Conservation (phyloP, 2,329 filamentous ascomycete species). For the Hypoxylon sp. region DNA sequence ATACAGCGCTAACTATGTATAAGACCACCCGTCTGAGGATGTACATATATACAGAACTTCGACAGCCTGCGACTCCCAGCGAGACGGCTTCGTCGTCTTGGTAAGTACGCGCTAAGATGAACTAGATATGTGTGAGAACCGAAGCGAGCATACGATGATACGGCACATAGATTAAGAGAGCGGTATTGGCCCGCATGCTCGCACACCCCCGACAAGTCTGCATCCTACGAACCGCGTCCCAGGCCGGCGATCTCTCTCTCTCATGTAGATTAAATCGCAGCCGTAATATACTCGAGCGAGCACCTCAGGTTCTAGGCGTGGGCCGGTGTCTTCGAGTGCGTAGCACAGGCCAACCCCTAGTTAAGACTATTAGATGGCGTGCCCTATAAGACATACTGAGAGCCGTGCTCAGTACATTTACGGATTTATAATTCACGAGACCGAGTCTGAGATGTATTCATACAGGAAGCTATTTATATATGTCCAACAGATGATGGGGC, state of each 20-base stretch:
- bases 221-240: conserved; percentile 35
- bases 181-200: conserved; percentile 30
- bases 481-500: no score
- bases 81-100: conserved; percentile 21
- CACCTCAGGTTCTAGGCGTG: not conserved
- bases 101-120: conserved; percentile 24
- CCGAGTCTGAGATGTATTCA: no score
- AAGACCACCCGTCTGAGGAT: no score
- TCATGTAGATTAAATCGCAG: conserved; percentile 25
- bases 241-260: conserved; percentile 28
- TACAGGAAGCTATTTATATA: no score
- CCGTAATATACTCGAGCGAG: conserved; percentile 16
- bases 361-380: not conserved
- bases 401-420: not conserved
- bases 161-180: conserved; percentile 29
- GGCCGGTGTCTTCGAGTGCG: not conserved
- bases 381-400: not conserved
- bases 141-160: conserved; percentile 32
- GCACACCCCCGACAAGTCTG: not conserved
- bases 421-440: not conserved
- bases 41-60: no score
- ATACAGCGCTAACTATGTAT: not conserved
- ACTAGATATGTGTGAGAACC: conserved; percentile 28
- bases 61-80: conserved; percentile 16
- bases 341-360: not conserved